phyloP scores from a whole-genome alignment of 2,329 filamentous ascomycete species.

The Neofusicoccum kwambonambiense region DNA sequence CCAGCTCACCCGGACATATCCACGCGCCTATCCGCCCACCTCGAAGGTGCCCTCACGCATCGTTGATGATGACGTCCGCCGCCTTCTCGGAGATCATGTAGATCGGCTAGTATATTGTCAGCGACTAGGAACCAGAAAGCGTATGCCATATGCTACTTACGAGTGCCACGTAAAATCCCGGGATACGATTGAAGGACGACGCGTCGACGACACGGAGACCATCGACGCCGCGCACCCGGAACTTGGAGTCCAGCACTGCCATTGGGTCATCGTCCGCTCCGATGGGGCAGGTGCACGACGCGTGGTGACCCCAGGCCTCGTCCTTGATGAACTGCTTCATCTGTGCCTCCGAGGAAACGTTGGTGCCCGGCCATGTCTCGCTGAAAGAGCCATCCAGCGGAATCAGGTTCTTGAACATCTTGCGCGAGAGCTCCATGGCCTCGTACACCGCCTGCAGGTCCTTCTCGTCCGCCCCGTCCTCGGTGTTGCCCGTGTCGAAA shows the following conservation, averaged over 20 bases:
- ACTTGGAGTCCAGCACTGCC: constrained; percentile 57
- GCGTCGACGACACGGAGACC: constrained; percentile 63
- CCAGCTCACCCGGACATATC: no score
- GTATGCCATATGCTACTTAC: no score
- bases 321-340: constrained; percentile 36
- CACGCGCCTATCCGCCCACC: no score
- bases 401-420: constrained; percentile 28
- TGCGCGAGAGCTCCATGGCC: constrained; percentile 53
- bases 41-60: neutral
- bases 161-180: constrained; percentile 53
- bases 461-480: constrained; percentile 24
- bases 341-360: constrained; percentile 45
- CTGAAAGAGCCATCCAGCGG: constrained; percentile 35
- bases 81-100: constrained; percentile 63
- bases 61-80: constrained; percentile 44
- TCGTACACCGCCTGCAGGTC: constrained; percentile 56
- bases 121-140: no score
- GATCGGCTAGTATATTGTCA: constrained; percentile 33
- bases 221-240: constrained; percentile 56
- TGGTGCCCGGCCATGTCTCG: constrained; percentile 43
- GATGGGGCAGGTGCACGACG: constrained; percentile 55
- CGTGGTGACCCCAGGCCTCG: constrained; percentile 51
- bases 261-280: constrained; percentile 53
- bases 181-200: constrained; percentile 55
- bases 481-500: constrained; percentile 48